Percentiles rank a stretch among this genome's conserved stretches.
These are phyloP conservation scores for Endocalyx cinctus DNA, from an alignment of 2,329 filamentous ascomycete species.

Conservation along the genomic window DNA sequence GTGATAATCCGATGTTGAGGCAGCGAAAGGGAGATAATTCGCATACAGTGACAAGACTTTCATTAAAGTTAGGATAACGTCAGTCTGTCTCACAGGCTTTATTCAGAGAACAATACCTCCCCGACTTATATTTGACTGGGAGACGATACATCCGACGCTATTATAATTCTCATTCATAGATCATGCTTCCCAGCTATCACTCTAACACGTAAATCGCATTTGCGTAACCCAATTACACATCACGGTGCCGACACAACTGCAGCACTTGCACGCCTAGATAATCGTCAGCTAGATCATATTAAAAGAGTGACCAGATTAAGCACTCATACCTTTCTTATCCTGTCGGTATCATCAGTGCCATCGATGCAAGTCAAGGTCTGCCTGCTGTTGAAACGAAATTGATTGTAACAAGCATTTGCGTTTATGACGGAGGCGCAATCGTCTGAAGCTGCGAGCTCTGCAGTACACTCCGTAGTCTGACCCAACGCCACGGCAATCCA, in stretches of 20 bases:
- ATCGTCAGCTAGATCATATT: neutral
- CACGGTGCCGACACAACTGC: slow-evolving; percentile 27
- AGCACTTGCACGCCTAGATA: slow-evolving; percentile 31
- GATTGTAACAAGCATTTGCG: slow-evolving; percentile 36
- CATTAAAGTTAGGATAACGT: too few relatives aligned
- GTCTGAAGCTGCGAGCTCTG: slow-evolving; percentile 29
- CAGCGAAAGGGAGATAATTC: too few relatives aligned
- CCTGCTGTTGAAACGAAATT: slow-evolving; percentile 28
- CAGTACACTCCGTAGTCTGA: slow-evolving; percentile 28
- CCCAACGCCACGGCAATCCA: slow-evolving; percentile 16
- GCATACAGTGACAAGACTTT: too few relatives aligned
- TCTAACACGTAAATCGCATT: slow-evolving; percentile 20
- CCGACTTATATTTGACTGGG: too few relatives aligned
- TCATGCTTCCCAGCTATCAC: too few relatives aligned
- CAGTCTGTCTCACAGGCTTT: too few relatives aligned
- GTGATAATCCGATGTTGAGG: too few relatives aligned
- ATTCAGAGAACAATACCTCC: too few relatives aligned
- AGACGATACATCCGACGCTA: too few relatives aligned
- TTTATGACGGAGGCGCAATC: slow-evolving; percentile 36
- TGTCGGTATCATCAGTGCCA: slow-evolving; percentile 27
- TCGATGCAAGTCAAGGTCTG: slow-evolving; percentile 33
- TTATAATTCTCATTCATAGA: too few relatives aligned
- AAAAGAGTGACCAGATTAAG: neutral
- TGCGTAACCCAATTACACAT: slow-evolving; percentile 34
- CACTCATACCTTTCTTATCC: slow-evolving; percentile 26